These are phyloP conservation scores for Neonectria sp. DNA, from an alignment of 2,329 filamentous ascomycete species.

Conservation along the genomic window DNA sequence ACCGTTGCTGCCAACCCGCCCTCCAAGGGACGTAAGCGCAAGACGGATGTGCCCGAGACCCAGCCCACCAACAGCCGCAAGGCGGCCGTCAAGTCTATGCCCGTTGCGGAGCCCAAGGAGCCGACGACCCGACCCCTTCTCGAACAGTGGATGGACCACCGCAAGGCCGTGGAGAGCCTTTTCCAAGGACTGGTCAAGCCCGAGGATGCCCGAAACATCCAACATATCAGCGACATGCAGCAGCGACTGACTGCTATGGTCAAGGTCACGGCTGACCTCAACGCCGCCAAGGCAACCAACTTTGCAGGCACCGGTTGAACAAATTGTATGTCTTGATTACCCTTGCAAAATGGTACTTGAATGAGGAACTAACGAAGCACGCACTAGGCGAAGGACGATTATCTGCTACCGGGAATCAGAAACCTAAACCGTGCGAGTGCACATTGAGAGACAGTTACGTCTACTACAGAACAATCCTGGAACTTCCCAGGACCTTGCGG, in stretches of 20 bases:
- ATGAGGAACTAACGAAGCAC: slow-evolving; percentile 24
- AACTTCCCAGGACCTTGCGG: slow-evolving; percentile 40
- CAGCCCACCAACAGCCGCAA: slow-evolving; percentile 62
- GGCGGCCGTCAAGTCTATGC: slow-evolving; percentile 60
- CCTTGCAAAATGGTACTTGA: no score
- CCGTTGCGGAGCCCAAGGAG: slow-evolving; percentile 52
- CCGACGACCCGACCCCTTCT: slow-evolving; percentile 58
- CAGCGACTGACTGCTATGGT: slow-evolving; percentile 66
- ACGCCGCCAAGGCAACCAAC: slow-evolving; percentile 42
- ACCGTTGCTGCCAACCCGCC: slow-evolving; percentile 48
- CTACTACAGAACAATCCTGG: slow-evolving; percentile 43
- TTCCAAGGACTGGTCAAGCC: slow-evolving; percentile 65
- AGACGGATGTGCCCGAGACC: slow-evolving; percentile 65
- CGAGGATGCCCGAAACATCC: slow-evolving; percentile 67
- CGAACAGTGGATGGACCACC: slow-evolving; percentile 74
- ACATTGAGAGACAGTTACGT: slow-evolving; percentile 39
- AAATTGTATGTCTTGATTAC: slow-evolving; percentile 39
- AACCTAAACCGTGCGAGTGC: slow-evolving; percentile 45
- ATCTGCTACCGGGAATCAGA: slow-evolving; percentile 46
- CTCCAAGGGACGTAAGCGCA: slow-evolving; percentile 70
- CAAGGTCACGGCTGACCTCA: slow-evolving; percentile 60
- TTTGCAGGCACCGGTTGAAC: slow-evolving; percentile 52
- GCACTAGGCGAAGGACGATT: slow-evolving; percentile 33
- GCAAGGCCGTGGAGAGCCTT: slow-evolving; percentile 73
- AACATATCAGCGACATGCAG: slow-evolving; percentile 68